Percentiles rank a stretch among this genome's conserved stretches.
Conservation (phyloP, 352 stramenopile genomes). For the Phytophthora tubulina region DNA sequence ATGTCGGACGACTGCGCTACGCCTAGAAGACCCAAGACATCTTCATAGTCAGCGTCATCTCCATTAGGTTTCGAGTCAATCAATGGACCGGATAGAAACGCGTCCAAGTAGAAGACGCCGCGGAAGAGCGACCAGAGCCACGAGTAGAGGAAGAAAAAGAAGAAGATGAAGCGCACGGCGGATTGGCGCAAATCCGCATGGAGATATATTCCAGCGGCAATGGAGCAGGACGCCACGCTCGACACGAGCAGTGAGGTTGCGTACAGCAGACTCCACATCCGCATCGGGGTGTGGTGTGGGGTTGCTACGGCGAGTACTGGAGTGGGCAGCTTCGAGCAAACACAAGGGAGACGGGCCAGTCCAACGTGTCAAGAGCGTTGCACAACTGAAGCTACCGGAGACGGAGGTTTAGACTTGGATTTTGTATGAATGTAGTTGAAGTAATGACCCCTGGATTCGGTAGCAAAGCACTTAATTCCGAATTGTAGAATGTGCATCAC, state of each 20-base stretch:
- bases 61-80: background rate
- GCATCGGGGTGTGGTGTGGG: conserved; percentile 24
- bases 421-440: conserved; percentile 26
- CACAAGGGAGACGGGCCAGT: conserved; percentile 7
- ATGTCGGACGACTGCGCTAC: conserved; percentile 51
- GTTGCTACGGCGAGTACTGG: conserved; percentile 3
- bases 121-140: conserved; percentile 69
- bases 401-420: conserved; percentile 6
- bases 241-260: conserved; percentile 50
- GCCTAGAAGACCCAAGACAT: conserved; percentile 50
- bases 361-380: conserved; percentile 30
- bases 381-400: background rate
- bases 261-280: conserved; percentile 59
- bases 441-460: background rate
- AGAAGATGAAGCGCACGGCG: conserved; percentile 58
- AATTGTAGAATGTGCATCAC: background rate
- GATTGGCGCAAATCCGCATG: conserved; percentile 53
- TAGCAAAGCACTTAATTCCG: background rate
- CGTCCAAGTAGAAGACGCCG: conserved; percentile 55
- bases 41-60: conserved; percentile 39
- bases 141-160: conserved; percentile 72
- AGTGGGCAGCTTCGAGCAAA: conserved; percentile 16
- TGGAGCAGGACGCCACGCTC: conserved; percentile 47
- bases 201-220: conserved; percentile 47
- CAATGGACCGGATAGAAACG: conserved; percentile 36